Evolutionary conservation across 1,139 yeast genomes (phyloP).

Genomic region (Hyphopichia fennica): DNA sequence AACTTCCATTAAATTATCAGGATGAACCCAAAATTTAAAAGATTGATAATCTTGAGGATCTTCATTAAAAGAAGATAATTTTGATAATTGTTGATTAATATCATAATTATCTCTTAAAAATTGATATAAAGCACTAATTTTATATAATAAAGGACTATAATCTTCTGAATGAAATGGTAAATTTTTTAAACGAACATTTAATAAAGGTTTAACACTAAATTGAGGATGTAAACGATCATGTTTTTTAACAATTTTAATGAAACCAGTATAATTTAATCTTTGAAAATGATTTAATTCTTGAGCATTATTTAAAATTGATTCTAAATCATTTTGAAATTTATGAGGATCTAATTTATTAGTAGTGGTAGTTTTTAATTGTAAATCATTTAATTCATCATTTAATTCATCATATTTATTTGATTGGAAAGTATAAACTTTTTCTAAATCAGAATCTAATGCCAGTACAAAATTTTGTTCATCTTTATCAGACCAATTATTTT

Average conservation of each 20-base stretch:
- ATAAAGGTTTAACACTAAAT: conserved; percentile 83
- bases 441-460: conserved; percentile 80
- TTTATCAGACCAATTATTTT: conserved; percentile 65
- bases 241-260: conserved; percentile 89
- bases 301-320: conserved; percentile 69
- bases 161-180: conserved; percentile 95
- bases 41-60: conserved; percentile 63
- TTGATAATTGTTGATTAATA: conserved; percentile 40
- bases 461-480: conserved; percentile 85
- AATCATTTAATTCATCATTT: conserved; percentile 58
- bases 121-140: conserved; percentile 78
- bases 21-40: conserved; percentile 93
- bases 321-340: conserved; percentile 64
- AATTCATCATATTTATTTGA: conserved; percentile 67
- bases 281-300: conserved; percentile 89
- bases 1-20: conserved; percentile 95
- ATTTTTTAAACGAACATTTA: conserved; percentile 82
- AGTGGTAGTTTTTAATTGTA: conserved; percentile 52
- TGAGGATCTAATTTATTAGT: conserved; percentile 48
- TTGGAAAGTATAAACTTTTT: conserved; percentile 91
- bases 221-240: conserved; percentile 88
- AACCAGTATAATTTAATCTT: conserved; percentile 90
- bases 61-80: conserved; percentile 48
- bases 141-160: conserved; percentile 85
- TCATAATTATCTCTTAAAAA: conserved; percentile 69